These are phyloP conservation scores for Tremellales sp. DNA, from an alignment of 1,284 basidiomycete species.

Conservation along the genomic window DNA sequence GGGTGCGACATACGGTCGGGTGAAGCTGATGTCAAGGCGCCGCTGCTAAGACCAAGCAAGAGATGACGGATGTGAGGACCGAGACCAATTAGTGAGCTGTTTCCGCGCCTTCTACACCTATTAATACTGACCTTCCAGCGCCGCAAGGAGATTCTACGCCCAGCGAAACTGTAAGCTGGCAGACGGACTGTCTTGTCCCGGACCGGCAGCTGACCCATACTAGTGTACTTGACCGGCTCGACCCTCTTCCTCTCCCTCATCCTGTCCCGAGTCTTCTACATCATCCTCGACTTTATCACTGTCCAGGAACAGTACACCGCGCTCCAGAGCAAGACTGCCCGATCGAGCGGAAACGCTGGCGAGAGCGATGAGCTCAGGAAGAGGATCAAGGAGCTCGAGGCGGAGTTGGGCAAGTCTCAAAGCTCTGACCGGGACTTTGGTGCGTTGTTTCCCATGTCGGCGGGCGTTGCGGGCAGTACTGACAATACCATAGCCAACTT, in stretches of 20 bases:
- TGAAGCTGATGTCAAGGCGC: slow-evolving; percentile 59
- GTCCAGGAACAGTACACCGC: slow-evolving; percentile 81
- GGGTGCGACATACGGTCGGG: background rate
- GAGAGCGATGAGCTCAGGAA: slow-evolving; percentile 56
- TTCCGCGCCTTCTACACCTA: background rate
- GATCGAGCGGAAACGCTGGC: slow-evolving; percentile 41
- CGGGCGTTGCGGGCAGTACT: background rate
- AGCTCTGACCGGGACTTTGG: slow-evolving; percentile 65
- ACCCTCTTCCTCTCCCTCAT: slow-evolving; percentile 91
- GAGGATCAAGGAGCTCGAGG: slow-evolving; percentile 64
- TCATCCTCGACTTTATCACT: slow-evolving; percentile 84
- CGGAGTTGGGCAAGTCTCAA: slow-evolving; percentile 53
- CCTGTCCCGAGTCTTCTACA: slow-evolving; percentile 85
- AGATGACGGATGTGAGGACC: slow-evolving; percentile 63
- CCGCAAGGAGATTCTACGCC: slow-evolving; percentile 84
- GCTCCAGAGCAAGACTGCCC: slow-evolving; percentile 63
- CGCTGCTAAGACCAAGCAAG: slow-evolving; percentile 60
- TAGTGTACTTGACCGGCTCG: slow-evolving; percentile 83
- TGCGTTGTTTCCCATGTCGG: slow-evolving; percentile 43
- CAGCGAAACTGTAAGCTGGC: slow-evolving; percentile 57
- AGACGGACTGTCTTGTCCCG: background rate
- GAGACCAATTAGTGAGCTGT: slow-evolving; percentile 67
- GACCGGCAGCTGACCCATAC: slow-evolving; percentile 46
- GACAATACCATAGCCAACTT: slow-evolving; percentile 60
- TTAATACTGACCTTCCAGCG: slow-evolving; percentile 21